Conservation (phyloP, 208 protist genomes). For the Crithidia acanthocephali region DNA sequence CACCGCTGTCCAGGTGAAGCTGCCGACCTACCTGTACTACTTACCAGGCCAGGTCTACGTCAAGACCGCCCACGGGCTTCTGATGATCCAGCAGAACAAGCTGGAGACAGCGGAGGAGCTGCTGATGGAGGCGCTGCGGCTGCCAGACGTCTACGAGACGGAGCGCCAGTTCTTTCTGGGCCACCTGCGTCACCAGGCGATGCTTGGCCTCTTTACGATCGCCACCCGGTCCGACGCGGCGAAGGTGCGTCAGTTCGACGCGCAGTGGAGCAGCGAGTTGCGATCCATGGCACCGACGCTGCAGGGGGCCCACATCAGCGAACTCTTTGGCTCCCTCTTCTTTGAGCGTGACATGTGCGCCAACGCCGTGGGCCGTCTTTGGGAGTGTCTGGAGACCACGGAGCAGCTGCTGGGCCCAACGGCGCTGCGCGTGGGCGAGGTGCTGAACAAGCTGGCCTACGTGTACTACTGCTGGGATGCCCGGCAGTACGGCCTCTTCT, state of each 20-base stretch:
- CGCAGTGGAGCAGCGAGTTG: constrained; percentile 41
- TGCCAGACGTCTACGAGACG: constrained; percentile 30
- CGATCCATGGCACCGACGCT: constrained; percentile 32
- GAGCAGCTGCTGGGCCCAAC: constrained; percentile 43
- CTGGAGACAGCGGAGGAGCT: constrained; percentile 33
- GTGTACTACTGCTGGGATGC: constrained; percentile 63
- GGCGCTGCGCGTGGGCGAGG: constrained; percentile 40
- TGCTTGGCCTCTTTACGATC: constrained; percentile 48
- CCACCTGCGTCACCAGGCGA: constrained; percentile 36
- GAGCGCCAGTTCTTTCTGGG: constrained; percentile 28
- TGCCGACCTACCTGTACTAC: constrained; percentile 32
- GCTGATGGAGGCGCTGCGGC: constrained; percentile 34
- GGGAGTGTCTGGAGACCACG: constrained; percentile 49
- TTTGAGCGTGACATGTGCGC: constrained; percentile 41
- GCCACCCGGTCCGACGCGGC: constrained; percentile 26
- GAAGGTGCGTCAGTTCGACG: constrained; percentile 36
- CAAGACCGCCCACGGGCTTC: constrained; percentile 24
- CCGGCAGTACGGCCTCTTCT: constrained; percentile 48
- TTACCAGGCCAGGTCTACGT: constrained; percentile 25
- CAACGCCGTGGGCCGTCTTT: constrained; percentile 42
- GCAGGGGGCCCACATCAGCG: constrained; percentile 40
- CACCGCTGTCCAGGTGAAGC: not conserved
- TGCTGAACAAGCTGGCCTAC: constrained; percentile 59
- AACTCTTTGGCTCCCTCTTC: constrained; percentile 51
- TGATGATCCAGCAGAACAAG: constrained; percentile 22